Conservation (phyloP, 768 basidiomycete species). For the Pulveroboletus ravenelii region DNA sequence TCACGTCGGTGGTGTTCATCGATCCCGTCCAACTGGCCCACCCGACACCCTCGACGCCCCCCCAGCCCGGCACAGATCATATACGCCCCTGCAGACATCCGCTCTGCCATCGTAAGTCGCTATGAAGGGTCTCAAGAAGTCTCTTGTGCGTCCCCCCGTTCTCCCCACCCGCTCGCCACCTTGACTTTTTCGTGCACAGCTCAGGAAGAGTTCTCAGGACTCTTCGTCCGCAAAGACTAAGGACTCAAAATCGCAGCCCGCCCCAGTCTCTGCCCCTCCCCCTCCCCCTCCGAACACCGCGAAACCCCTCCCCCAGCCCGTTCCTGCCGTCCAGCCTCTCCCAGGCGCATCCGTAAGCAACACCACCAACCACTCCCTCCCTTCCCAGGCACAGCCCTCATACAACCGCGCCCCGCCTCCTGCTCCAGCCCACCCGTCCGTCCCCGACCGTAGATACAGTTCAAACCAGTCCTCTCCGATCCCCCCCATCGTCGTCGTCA, state of each 20-base stretch:
- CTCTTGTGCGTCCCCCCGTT: constrained; percentile 48
- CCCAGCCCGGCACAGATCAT: constrained; percentile 5
- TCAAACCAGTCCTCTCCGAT: constrained; percentile 44
- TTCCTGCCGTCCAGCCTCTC: constrained; percentile 35
- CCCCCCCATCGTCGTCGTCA: constrained; percentile 86
- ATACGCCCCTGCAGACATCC: constrained; percentile 11
- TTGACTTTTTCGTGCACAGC: constrained; percentile 37
- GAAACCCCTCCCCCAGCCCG: constrained; percentile 59
- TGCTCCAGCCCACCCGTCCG: constrained; percentile 34
- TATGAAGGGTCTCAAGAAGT: constrained; percentile 87
- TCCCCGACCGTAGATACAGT: constrained; percentile 57
- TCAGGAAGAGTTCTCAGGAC: constrained; percentile 67
- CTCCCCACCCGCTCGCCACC: constrained; percentile 16
- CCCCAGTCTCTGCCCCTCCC: constrained; percentile 41
- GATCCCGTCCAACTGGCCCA: constrained; percentile 32
- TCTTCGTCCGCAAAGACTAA: constrained; percentile 63
- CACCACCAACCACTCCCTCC: constrained; percentile 37
- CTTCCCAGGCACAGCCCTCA: constrained; percentile 35
- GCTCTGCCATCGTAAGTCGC: constrained; percentile 12
- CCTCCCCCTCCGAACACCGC: constrained; percentile 61
- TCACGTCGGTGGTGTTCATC: constrained; percentile 36
- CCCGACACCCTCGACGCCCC: constrained; percentile 9
- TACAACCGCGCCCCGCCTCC: constrained; percentile 44
- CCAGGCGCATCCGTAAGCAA: constrained; percentile 33
- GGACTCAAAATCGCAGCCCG: constrained; percentile 48